Evolutionary conservation across 1,284 basidiomycete genomes (phyloP), one percentile per base, ranked within the genome.

Genomic region (Lentinula novae-zelandiae): DNA sequence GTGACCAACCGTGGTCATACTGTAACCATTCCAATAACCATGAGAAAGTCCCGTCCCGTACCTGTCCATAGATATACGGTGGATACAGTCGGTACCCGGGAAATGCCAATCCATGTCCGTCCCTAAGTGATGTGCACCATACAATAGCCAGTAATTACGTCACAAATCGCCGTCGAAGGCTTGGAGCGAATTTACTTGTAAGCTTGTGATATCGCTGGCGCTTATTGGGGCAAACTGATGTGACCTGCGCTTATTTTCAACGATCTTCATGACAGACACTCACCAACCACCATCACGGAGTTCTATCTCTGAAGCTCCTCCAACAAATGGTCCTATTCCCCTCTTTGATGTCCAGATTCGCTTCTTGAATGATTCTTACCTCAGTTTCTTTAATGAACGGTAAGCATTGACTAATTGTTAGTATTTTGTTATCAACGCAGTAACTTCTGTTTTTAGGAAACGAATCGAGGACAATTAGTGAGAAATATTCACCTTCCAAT

Each of bases 311-410:
- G 64, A 71, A 7, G 71, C 72, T 5, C 62, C 66, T 33, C 39
- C 68, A 27, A 64, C 72, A 6, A 78, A 79, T 66, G 87, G 87
- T 5, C 88, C 89, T 5, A 73, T 90, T 49, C 80, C 85, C 0
- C 75, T 86, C 57, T 93, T 92, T 68, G 90, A 93, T 60, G 72
- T 79, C 42, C 86, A 93, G 66, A 82, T 93, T 42, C 83, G 77
- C 63, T 78, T 85, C 63, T 71, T 93, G 53, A 78, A 83, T 36
- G 90, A 93, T 66, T 89, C 88, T 8, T 93, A 93, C 71, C 81
- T 95, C 65, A 77, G 70, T 64, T 95, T 95, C 78, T 95, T 95
- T 74, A 82, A 85, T 71, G 93, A 95, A 78, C 81, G 93, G 92
- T 91, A 68, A 67, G 84, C 72, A 17, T 10, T 51, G 66, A 38